Evolutionary conservation across 192 early-diverging fungal genomes (phyloP), one percentile per base, ranked within the genome.

Genomic region (Rhizoclosmatium globosum): DNA sequence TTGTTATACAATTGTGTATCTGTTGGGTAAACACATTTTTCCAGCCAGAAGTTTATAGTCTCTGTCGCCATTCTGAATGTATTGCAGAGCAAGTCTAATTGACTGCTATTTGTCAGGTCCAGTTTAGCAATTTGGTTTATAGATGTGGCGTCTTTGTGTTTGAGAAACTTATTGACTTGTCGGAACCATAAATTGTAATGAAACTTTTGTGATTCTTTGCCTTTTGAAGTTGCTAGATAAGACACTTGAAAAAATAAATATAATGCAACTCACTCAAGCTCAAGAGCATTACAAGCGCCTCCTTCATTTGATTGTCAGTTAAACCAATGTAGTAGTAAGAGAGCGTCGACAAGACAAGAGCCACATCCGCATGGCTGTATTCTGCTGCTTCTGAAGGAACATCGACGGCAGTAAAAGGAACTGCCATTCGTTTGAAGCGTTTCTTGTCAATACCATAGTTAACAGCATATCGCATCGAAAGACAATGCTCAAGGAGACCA

Each of bases 261-360:
- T 50, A 9, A 4, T 50, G 48, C 15, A 4, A 50, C 48, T 50
- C 48, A 50, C 48, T 50, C 15, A 50, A 50, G 15, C 15, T 61
- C 58, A 79, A 7, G 31, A 72, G 61, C 4, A 23, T 19, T 2
- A 7, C 13, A 39, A 79, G 15, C 7, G 78, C 68, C 21, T 39
- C 58, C 31, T 17, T n/a, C 4, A 79, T 21, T 39, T 74, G 38
- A 17, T 77, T 2, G 2, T 64, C n/a, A 11, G 53, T 74, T 1
- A 79, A 39, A 43, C 78, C 78, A 39, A 76, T 47, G 23, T 79
- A 42, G 42, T 77, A 79, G 71, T 77, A 79, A 9, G 70, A 48
- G 38, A 79, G 59, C 9, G 57, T 19, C 2, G 78, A 78, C 60
- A 74, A 41, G 17, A 76, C 6, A 19, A 79, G 69, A 38, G 2